Percentiles rank a stretch among this genome's conserved stretches.
These are phyloP conservation scores for Gastrolobium bilobum DNA, from an alignment of 306 rosid genomes.

Conservation along the genomic window DNA sequence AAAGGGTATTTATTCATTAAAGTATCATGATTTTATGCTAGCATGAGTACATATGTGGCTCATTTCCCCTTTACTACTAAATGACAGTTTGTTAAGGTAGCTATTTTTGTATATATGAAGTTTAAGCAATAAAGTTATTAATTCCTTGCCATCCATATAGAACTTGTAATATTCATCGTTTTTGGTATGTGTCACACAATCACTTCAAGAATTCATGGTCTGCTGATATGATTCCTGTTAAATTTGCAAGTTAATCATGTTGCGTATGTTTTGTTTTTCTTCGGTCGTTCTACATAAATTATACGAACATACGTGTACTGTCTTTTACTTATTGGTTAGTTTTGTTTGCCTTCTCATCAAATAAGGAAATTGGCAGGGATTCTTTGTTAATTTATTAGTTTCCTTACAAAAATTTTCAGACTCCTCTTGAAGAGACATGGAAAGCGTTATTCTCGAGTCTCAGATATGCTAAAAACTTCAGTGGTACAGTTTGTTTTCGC, in stretches of 20 bases:
- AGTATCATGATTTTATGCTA: background rate
- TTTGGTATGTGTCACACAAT: background rate
- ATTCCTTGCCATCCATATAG: background rate
- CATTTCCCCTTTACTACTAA: background rate
- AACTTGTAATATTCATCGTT: background rate
- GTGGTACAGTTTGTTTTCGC: slow-evolving; percentile 84
- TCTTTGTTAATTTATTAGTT: slow-evolving; percentile 31
- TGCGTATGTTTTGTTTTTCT: background rate
- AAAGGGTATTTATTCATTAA: too few species aligned
- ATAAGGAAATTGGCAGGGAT: slow-evolving; percentile 26
- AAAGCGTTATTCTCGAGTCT: slow-evolving; percentile 82
- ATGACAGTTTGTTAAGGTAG: slow-evolving; percentile 1
- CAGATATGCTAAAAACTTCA: slow-evolving; percentile 86
- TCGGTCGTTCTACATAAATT: slow-evolving; percentile 2
- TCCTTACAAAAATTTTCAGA: slow-evolving; percentile 57
- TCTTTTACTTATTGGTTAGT: slow-evolving; percentile 11
- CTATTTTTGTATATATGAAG: background rate
- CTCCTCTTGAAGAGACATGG: slow-evolving; percentile 96
- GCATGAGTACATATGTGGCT: too few species aligned
- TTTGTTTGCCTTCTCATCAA: slow-evolving; percentile 28
- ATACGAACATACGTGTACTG: slow-evolving; percentile 1
- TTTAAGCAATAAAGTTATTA: background rate
- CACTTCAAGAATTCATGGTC: background rate
- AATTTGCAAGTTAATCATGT: slow-evolving; percentile 21
- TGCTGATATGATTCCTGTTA: background rate